Conservation (phyloP, 1,284 basidiomycete species). For the Ustilago esculenta region DNA sequence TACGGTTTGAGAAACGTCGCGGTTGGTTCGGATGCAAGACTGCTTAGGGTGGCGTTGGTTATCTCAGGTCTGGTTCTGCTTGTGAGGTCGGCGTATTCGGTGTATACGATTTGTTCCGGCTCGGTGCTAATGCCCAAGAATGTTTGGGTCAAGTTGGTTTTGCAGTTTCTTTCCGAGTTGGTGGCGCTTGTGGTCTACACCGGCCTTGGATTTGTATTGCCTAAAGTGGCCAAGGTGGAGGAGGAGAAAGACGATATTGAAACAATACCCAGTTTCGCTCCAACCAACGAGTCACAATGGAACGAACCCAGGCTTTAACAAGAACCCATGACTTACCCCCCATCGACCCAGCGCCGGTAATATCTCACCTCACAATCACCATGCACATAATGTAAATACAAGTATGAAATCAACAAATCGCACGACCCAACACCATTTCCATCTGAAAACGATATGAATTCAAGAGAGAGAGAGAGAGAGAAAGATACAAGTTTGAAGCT, state of each 20-base stretch:
- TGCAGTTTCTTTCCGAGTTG: slow-evolving; percentile 23
- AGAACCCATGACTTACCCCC: too few species aligned
- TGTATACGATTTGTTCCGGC: slow-evolving; percentile 9
- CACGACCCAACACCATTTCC: too few species aligned
- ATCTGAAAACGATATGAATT: too few species aligned
- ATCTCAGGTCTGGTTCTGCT: slow-evolving; percentile 14
- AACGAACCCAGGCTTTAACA: too few species aligned
- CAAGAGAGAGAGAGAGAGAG: too few species aligned
- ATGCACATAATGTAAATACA: too few species aligned
- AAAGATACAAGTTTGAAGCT: too few species aligned
- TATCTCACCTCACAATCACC: too few species aligned
- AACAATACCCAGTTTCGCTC: too few species aligned
- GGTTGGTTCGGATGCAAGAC: not conserved
- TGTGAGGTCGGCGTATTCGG: slow-evolving; percentile 11
- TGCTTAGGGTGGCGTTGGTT: not conserved
- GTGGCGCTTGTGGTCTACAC: slow-evolving; percentile 8
- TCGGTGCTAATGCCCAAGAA: slow-evolving; percentile 7
- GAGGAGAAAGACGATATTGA: not conserved
- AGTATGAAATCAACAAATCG: too few species aligned
- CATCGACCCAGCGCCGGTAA: too few species aligned
- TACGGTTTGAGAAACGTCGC: not conserved
- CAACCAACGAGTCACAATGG: too few species aligned
- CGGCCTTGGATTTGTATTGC: slow-evolving; percentile 7
- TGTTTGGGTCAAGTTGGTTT: slow-evolving; percentile 20
- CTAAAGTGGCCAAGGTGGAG: not conserved